Percentiles rank a stretch among this genome's conserved stretches.
Conservation (phyloP, 2,329 filamentous ascomycete species). For the Ambrosiella xylebori region DNA sequence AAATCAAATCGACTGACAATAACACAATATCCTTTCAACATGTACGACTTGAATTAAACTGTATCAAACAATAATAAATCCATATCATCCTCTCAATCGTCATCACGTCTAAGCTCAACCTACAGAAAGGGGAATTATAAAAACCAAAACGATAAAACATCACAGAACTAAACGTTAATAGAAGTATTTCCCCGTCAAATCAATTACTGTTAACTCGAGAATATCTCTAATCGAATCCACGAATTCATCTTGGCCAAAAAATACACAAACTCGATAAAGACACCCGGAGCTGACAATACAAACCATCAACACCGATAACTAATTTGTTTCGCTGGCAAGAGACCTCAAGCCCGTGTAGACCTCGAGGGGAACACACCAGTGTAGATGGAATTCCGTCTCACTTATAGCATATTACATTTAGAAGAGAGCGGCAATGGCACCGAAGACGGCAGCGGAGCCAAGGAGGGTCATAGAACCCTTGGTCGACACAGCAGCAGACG, state of each 20-base stretch:
- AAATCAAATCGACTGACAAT: too few species aligned
- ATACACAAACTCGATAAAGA: neutral
- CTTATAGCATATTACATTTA: slow-evolving; percentile 21
- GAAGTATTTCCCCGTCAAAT: slow-evolving; percentile 7
- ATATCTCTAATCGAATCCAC: slow-evolving; percentile 4
- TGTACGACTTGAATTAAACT: too few species aligned
- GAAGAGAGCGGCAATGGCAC: slow-evolving; percentile 33
- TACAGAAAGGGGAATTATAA: neutral
- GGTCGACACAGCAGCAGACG: slow-evolving; percentile 25
- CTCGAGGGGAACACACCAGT: slow-evolving; percentile 8
- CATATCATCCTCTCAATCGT: too few species aligned
- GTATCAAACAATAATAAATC: too few species aligned
- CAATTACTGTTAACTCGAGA: slow-evolving; percentile 4
- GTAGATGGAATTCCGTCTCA: slow-evolving; percentile 5
- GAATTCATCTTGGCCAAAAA: neutral
- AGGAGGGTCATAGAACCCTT: slow-evolving; percentile 30
- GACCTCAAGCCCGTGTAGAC: neutral
- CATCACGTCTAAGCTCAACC: too few species aligned
- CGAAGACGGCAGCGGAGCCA: slow-evolving; percentile 30
- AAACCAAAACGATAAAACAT: slow-evolving; percentile 3
- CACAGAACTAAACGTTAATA: neutral
- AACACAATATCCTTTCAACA: too few species aligned
- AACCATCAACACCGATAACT: neutral
- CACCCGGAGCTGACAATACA: neutral
- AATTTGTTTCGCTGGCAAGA: neutral